A percentile compares a stretch with the other conserved stretches of the same genome.
Conservation (phyloP, 129 eudicot genomes). For the Calendula officinalis region DNA sequence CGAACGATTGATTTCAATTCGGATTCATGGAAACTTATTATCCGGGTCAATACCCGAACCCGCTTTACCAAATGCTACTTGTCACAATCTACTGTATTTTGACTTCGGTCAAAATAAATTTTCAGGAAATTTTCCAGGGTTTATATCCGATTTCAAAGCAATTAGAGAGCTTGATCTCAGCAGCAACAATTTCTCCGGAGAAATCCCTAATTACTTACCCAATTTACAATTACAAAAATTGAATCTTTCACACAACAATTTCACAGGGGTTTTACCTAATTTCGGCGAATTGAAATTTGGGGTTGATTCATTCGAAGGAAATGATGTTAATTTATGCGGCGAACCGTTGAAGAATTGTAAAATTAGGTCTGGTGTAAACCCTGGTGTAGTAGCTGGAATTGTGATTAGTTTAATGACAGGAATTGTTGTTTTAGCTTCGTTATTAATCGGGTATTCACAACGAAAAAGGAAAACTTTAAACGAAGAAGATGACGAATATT, state of each 20-base stretch:
- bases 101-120: constrained; percentile 72
- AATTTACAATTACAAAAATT: constrained; percentile 52
- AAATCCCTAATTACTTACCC: constrained; percentile 50
- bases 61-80: constrained; percentile 69
- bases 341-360: constrained; percentile 60
- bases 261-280: constrained; percentile 78
- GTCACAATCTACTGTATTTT: constrained; percentile 50
- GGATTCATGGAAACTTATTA: constrained; percentile 64
- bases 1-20: constrained; percentile 53
- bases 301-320: constrained; percentile 68
- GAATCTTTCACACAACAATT: constrained; percentile 74
- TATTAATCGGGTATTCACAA: constrained; percentile 79
- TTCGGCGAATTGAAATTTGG: constrained; percentile 63
- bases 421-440: constrained; percentile 64
- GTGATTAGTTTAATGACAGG: constrained; percentile 84
- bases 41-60: constrained; percentile 78
- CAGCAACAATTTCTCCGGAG: constrained; percentile 57
- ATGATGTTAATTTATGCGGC: constrained; percentile 69
- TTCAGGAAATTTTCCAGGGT: constrained; percentile 65
- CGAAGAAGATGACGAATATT: constrained; percentile 61
- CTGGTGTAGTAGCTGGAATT: constrained; percentile 88
- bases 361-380: constrained; percentile 44
- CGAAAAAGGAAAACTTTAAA: constrained; percentile 58
- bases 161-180: constrained; percentile 72
- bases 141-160: constrained; percentile 50